Evolutionary conservation across 345 rosid genomes (phyloP).

Genomic region (Adansonia digitata): DNA sequence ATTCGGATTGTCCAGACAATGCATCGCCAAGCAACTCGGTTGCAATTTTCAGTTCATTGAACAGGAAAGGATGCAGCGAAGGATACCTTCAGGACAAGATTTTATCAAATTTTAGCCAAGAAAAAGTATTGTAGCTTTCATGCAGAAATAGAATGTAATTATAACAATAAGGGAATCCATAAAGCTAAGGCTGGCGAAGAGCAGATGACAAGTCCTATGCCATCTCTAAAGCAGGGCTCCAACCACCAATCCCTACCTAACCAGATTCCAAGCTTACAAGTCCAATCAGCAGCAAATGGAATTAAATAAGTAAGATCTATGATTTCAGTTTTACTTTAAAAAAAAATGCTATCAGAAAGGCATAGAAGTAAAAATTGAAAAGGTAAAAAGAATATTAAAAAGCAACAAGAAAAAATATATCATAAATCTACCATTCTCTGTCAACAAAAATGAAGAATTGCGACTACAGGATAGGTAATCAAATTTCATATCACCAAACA

Average conservation of each 20-base stretch:
- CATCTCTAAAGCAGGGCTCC: neutral
- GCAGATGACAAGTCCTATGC: neutral
- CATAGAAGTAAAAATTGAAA: neutral
- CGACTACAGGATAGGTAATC: neutral
- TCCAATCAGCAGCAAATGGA: neutral
- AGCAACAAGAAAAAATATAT: neutral
- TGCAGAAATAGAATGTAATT: neutral
- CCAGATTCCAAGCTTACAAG: neutral
- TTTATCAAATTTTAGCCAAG: constrained; percentile 15
- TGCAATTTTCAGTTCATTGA: constrained; percentile 68
- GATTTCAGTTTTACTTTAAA: neutral
- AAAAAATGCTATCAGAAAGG: neutral
- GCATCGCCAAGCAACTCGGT: constrained; percentile 54
- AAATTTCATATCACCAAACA: neutral
- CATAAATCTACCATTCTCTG: neutral
- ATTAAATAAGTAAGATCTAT: neutral
- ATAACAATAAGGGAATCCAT: neutral
- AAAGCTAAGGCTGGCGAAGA: neutral
- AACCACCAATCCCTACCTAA: neutral
- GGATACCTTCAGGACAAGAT: constrained; percentile 68
- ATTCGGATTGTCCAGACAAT: constrained; percentile 44
- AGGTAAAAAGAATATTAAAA: neutral
- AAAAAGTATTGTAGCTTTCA: neutral
- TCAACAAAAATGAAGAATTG: neutral
- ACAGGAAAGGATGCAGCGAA: constrained; percentile 70